A percentile compares a stretch with the other conserved stretches of the same genome.
Evolutionary conservation across 2,329 filamentous ascomycete species (phyloP).

Genomic region (Calonectria hawksworthii): DNA sequence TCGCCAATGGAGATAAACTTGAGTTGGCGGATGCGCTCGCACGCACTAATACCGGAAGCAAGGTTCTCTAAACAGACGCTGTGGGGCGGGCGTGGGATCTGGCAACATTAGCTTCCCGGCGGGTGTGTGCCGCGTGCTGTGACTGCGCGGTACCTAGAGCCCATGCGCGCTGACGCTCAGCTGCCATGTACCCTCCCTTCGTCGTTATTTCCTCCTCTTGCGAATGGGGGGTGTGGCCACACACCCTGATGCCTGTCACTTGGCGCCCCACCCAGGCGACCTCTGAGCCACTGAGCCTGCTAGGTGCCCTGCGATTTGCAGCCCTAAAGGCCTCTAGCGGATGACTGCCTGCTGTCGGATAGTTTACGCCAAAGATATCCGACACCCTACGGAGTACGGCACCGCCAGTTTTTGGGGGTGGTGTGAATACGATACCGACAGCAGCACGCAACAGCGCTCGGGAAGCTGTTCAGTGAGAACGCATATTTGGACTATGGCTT

Average conservation of each 20-base stretch:
- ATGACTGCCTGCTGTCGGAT: slow-evolving; percentile 18
- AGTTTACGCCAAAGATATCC: slow-evolving; percentile 20
- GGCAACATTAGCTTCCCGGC: slow-evolving; percentile 24
- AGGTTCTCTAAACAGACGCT: slow-evolving; percentile 30
- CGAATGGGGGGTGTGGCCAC: not conserved
- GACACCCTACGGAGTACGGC: slow-evolving; percentile 2
- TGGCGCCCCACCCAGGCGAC: slow-evolving; percentile 5
- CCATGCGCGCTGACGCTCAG: not conserved
- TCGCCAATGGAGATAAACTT: slow-evolving; percentile 35
- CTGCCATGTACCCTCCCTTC: not conserved
- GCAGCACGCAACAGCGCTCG: not conserved
- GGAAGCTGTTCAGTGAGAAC: not conserved
- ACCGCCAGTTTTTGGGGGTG: not conserved
- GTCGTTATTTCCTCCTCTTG: not conserved
- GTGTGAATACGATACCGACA: not conserved
- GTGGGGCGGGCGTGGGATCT: slow-evolving; percentile 23
- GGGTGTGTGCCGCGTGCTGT: slow-evolving; percentile 2
- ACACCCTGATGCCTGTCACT: not conserved
- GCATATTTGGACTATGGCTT: not conserved
- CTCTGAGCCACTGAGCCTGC: slow-evolving; percentile 5
- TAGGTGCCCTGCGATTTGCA: not conserved
- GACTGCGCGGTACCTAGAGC: not conserved
- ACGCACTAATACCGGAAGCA: slow-evolving; percentile 31
- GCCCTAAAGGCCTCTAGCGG: slow-evolving; percentile 10
- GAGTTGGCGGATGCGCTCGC: slow-evolving; percentile 28